Evolutionary conservation across 331 rosid genomes (phyloP).

Genomic region (Erythrophleum ivorense): DNA sequence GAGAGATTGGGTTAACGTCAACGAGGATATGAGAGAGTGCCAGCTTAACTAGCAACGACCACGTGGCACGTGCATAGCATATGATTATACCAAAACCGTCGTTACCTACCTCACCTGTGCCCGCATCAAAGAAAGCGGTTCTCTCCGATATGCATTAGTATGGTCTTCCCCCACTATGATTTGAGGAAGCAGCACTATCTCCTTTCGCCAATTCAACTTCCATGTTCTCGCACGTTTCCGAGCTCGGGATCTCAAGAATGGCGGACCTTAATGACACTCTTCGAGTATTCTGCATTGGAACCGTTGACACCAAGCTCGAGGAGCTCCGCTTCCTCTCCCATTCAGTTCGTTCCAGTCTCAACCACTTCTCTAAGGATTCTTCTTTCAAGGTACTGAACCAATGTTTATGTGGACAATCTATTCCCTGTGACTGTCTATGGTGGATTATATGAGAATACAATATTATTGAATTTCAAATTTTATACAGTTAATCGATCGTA

Average conservation of each 20-base stretch:
- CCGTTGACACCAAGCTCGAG: constrained; percentile 80
- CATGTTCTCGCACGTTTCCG: neutral
- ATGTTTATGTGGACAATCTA: neutral
- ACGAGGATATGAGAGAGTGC: neutral
- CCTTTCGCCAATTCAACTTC: neutral
- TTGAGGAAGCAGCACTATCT: neutral
- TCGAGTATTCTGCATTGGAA: constrained; percentile 79
- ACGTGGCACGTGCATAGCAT: neutral
- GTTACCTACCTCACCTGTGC: neutral
- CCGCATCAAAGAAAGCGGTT: neutral
- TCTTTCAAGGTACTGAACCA: constrained; percentile 48
- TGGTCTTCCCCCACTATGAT: neutral
- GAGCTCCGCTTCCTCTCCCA: constrained; percentile 77
- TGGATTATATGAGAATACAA: neutral
- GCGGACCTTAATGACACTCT: constrained; percentile 16
- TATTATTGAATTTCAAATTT: neutral
- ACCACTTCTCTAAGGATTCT: constrained; percentile 53
- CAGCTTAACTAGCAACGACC: neutral
- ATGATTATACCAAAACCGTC: neutral
- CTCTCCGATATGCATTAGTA: neutral
- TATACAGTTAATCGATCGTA: neutral
- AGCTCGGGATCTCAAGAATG: constrained; percentile 41
- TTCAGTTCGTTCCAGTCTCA: constrained; percentile 68
- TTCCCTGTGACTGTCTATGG: neutral
- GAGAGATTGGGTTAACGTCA: neutral